Conservation (phyloP, 1,284 basidiomycete genomes). For the Tilletia walkeri region DNA sequence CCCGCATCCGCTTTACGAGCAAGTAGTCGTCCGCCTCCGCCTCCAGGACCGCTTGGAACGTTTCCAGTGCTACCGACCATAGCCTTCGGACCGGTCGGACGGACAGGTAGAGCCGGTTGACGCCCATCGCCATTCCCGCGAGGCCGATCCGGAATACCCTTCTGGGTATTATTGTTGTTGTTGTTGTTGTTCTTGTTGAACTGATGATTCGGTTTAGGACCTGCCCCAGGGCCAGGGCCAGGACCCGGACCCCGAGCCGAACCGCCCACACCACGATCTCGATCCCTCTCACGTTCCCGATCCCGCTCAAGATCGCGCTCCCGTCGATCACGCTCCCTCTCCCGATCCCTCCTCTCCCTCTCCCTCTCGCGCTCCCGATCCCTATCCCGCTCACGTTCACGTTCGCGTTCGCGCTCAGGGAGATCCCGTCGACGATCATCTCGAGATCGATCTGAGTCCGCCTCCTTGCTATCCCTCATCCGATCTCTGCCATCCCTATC, state of each 20-base stretch:
- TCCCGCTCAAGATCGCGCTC: not conserved
- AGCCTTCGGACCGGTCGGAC: not conserved
- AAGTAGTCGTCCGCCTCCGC: not conserved
- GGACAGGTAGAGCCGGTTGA: not conserved
- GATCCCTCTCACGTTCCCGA: not conserved
- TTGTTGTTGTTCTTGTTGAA: too few relatives aligned
- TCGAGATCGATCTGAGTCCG: not conserved
- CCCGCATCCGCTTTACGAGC: conserved; percentile 8
- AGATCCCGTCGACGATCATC: not conserved
- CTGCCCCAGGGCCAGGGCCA: not conserved
- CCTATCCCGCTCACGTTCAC: not conserved
- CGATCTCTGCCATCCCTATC: too few relatives aligned
- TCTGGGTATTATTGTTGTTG: too few relatives aligned
- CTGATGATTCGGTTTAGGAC: not conserved
- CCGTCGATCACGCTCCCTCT: not conserved
- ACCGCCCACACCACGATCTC: not conserved
- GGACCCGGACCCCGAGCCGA: not conserved
- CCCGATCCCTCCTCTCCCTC: not conserved
- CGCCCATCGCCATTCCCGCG: too few relatives aligned
- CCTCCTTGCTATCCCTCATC: too few relatives aligned
- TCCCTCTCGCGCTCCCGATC: conserved; percentile 6
- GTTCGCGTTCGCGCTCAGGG: not conserved
- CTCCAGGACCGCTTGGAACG: not conserved
- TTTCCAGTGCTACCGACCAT: not conserved
- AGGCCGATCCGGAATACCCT: too few relatives aligned